phyloP scores from a whole-genome alignment of 495 filamentous ascomycete species.

The Aspergillus sclerotiicarbonarius region DNA sequence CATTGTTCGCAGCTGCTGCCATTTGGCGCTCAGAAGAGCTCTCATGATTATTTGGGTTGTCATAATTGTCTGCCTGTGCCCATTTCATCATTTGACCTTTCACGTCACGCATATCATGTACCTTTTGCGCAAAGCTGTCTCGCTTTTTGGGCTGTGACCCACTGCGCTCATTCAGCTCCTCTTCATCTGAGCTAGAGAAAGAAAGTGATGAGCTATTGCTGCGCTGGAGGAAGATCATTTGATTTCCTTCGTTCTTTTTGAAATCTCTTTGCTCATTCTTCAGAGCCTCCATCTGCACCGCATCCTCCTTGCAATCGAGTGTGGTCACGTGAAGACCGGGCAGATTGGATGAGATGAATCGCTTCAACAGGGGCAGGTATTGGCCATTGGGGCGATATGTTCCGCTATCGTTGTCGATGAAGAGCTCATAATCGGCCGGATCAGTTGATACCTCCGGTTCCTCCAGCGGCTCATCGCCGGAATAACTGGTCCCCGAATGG shows the following conservation, averaged over 20 bases:
- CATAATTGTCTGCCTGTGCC: constrained; percentile 31
- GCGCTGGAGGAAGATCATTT: constrained; percentile 65
- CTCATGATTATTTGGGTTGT: not conserved
- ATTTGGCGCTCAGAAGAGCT: not conserved
- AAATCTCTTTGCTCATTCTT: constrained; percentile 61
- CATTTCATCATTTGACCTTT: constrained; percentile 42
- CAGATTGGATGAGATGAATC: constrained; percentile 68
- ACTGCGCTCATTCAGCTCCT: constrained; percentile 60
- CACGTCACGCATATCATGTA: constrained; percentile 43
- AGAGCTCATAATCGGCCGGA: constrained; percentile 73
- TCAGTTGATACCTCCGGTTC: constrained; percentile 43
- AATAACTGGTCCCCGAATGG: constrained; percentile 20
- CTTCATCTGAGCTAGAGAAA: constrained; percentile 74
- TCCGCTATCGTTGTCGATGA: constrained; percentile 93
- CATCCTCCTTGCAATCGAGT: constrained; percentile 64
- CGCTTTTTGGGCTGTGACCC: constrained; percentile 30
- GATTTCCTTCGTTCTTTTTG: constrained; percentile 60
- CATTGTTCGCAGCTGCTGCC: not conserved
- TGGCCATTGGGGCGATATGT: constrained; percentile 85
- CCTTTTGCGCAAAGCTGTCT: constrained; percentile 29
- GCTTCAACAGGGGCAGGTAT: constrained; percentile 64
- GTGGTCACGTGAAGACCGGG: constrained; percentile 69
- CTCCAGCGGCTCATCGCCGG: constrained; percentile 44
- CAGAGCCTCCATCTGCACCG: constrained; percentile 58
- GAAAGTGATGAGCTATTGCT: constrained; percentile 51